These are phyloP conservation scores for Psidium guajava DNA, from an alignment of 345 rosid genomes.

Conservation along the genomic window DNA sequence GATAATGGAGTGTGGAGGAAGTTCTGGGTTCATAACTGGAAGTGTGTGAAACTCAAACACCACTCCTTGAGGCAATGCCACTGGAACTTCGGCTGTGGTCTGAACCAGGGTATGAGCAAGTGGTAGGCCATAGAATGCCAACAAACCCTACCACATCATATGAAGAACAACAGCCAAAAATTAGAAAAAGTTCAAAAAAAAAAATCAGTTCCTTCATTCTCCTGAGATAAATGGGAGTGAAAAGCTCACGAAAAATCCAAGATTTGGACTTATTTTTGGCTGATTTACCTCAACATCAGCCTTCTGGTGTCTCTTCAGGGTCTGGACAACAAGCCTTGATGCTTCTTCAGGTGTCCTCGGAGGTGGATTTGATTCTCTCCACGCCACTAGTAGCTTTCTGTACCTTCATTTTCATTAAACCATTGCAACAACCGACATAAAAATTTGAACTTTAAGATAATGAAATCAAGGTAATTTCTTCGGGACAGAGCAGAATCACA, in stretches of 20 bases:
- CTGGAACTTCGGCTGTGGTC: slow-evolving; percentile 22
- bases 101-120: slow-evolving; percentile 26
- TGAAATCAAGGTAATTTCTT: neutral
- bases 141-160: slow-evolving; percentile 41
- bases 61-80: slow-evolving; percentile 41
- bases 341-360: slow-evolving; percentile 67
- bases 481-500: neutral
- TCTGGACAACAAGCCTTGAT: slow-evolving; percentile 44
- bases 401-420: slow-evolving; percentile 39
- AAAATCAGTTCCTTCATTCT: neutral
- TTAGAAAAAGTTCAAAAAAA: neutral
- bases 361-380: slow-evolving; percentile 72
- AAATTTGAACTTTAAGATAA: neutral
- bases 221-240: neutral
- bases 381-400: slow-evolving; percentile 64
- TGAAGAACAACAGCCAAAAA: neutral
- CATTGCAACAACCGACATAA: neutral
- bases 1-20: neutral
- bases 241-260: neutral
- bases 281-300: slow-evolving; percentile 76
- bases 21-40: slow-evolving; percentile 38
- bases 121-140: slow-evolving; percentile 77
- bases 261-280: neutral
- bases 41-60: slow-evolving; percentile 48
- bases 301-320: slow-evolving; percentile 52